These are phyloP conservation scores for Mucor indicus DNA, from an alignment of 371 early-diverging fungal species.

Conservation along the genomic window DNA sequence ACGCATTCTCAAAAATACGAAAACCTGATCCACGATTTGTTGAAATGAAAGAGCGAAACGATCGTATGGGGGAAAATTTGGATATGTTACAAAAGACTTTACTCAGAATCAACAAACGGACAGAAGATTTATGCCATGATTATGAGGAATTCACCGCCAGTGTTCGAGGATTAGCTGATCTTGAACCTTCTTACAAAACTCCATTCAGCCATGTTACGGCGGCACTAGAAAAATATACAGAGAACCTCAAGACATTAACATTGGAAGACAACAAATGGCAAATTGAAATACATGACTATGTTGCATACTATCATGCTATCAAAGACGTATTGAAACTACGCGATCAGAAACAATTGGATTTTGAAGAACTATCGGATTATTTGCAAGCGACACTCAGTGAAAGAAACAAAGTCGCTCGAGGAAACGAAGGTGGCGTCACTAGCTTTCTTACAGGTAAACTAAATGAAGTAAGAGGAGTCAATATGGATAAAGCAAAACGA, in stretches of 20 bases:
- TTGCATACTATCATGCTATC: constrained; percentile 82
- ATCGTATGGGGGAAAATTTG: constrained; percentile 83
- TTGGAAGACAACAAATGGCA: constrained; percentile 68
- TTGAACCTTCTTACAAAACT: constrained; percentile 77
- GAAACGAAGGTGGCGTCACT: constrained; percentile 49
- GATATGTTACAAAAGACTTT: constrained; percentile 74
- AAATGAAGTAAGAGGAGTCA: constrained; percentile 88
- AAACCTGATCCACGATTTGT: constrained; percentile 84
- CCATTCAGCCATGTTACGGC: constrained; percentile 65
- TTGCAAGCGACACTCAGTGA: constrained; percentile 63
- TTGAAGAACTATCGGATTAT: constrained; percentile 83
- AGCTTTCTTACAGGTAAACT: constrained; percentile 83
- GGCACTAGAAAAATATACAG: constrained; percentile 58
- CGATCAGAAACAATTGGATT: constrained; percentile 93
- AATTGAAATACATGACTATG: constrained; percentile 80
- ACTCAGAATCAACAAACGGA: constrained; percentile 71
- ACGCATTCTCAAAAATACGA: constrained; percentile 88
- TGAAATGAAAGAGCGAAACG: constrained; percentile 75
- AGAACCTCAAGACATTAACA: constrained; percentile 58
- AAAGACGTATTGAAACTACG: constrained; percentile 80
- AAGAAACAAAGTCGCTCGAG: constrained; percentile 56
- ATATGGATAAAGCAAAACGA: constrained; percentile 78
- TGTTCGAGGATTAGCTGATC: constrained; percentile 68
- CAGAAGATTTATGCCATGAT: constrained; percentile 75
- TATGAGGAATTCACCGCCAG: constrained; percentile 77